phyloP scores from a whole-genome alignment of 2,329 filamentous ascomycete genomes.

The Diaporthe citrichinensis region DNA sequence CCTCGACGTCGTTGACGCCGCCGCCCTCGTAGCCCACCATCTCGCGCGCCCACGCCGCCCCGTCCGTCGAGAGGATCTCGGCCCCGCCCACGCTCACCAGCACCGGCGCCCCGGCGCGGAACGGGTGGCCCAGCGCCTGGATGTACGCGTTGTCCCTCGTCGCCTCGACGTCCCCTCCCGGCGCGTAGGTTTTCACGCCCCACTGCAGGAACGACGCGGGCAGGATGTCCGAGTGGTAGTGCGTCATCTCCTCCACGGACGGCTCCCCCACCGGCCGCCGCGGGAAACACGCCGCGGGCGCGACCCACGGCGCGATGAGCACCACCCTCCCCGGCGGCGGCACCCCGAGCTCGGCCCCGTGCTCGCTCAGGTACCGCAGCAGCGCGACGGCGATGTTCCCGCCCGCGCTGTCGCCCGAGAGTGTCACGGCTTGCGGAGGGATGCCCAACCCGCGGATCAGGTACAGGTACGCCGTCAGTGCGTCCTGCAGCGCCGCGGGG shows the following conservation, averaged over 20 bases:
- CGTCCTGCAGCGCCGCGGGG: slow-evolving; percentile 65
- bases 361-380: slow-evolving; percentile 60
- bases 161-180: slow-evolving; percentile 43
- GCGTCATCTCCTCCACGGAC: slow-evolving; percentile 40
- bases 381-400: slow-evolving; percentile 60
- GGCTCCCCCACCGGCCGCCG: slow-evolving; percentile 36
- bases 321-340: slow-evolving; percentile 55
- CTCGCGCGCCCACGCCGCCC: slow-evolving; percentile 52
- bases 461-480: slow-evolving; percentile 60
- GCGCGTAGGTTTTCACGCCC: slow-evolving; percentile 56
- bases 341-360: slow-evolving; percentile 52
- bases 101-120: slow-evolving; percentile 55
- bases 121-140: slow-evolving; percentile 53
- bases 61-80: slow-evolving; percentile 59
- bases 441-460: slow-evolving; percentile 57
- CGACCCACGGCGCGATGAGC: slow-evolving; percentile 50
- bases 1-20: slow-evolving; percentile 52
- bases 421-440: slow-evolving; percentile 55
- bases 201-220: slow-evolving; percentile 48
- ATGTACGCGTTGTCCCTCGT: slow-evolving; percentile 53
- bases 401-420: slow-evolving; percentile 65
- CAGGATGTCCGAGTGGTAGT: slow-evolving; percentile 32
- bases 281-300: slow-evolving; percentile 38
- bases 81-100: slow-evolving; percentile 56
- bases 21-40: slow-evolving; percentile 53